Base-by-base conservation (phyloP, 768 basidiomycete species). In the Rhizopogon vesiculosus region DNA sequence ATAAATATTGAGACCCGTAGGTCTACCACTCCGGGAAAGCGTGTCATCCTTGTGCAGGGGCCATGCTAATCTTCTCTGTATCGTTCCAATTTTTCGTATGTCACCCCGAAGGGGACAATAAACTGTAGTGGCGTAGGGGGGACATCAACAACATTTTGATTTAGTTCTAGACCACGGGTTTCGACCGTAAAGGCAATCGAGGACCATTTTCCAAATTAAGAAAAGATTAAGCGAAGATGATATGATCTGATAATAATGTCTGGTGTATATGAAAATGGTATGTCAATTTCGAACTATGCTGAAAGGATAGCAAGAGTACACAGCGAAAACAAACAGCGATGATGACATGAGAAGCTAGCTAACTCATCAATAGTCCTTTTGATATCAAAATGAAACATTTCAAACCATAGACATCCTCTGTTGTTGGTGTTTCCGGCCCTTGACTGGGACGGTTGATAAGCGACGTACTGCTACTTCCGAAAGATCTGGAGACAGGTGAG, bases 21-120 rank as follows among this genome's bases (percentile, higher is more conserved):
- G 71, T 71, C 71, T 87, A 87, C 87, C 87, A 89, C 87, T 89
- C 88, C 86, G 87, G 86, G 82, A 88, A 89, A 91, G 89, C 89
- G 91, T 95, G 93, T 94, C 93, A 95, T 96, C 93, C 94, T 96
- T 97, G 93, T 96, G 94, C 93, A 96, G 93, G 94, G 93, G 93
- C 94, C 91, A 96, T 96, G 93, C 93, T 95, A 94, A 96, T 94
- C 93, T 95, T 95, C 93, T 96, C 93, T 93, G 93, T 94, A 95
- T 94, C 89, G 92, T 93, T 94, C 90, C 92, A 93, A 93, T 89
- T 91, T 93, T 93, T 49, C 87, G 85, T 91, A 87, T 89, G 89
- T 85, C 87, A 87, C 89, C 85, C 86, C 85, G 85, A 87, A 87
- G 85, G 85, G 86, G 85, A 85, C 85, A 83, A 22, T 0, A 1